phyloP scores from a whole-genome alignment of 768 basidiomycete genomes.

The Cystobasidium onofrii region DNA sequence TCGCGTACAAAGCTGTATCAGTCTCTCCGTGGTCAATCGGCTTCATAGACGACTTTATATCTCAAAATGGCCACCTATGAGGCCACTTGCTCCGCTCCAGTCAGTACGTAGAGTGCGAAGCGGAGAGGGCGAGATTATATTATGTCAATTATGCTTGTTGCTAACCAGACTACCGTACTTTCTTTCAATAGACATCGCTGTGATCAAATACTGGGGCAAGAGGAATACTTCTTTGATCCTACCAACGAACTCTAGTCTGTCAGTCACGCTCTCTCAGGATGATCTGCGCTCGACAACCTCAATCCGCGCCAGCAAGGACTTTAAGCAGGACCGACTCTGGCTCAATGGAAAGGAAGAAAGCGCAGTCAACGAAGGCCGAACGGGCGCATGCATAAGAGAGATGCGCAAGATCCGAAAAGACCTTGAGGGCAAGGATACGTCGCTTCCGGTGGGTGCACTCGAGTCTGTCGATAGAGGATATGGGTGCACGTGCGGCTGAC shows the following conservation, averaged over 20 bases:
- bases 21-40: background rate
- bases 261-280: slow-evolving; percentile 92
- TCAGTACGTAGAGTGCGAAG: slow-evolving; percentile 29
- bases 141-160: background rate
- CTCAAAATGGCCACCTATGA: slow-evolving; percentile 6
- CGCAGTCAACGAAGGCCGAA: slow-evolving; percentile 69
- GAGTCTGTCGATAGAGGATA: background rate
- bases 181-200: slow-evolving; percentile 34
- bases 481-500: background rate
- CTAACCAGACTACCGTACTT: background rate
- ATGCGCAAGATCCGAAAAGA: slow-evolving; percentile 68
- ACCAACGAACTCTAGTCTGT: slow-evolving; percentile 96
- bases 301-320: slow-evolving; percentile 69
- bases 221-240: slow-evolving; percentile 89
- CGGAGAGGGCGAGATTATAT: background rate
- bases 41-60: too few species aligned
- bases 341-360: slow-evolving; percentile 80
- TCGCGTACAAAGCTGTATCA: background rate
- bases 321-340: slow-evolving; percentile 74
- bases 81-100: slow-evolving; percentile 41
- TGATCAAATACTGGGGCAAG: slow-evolving; percentile 82
- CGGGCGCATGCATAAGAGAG: slow-evolving; percentile 75
- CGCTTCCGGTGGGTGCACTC: slow-evolving; percentile 24
- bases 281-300: slow-evolving; percentile 90
- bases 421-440: slow-evolving; percentile 52